Conservation (phyloP, 2,329 filamentous ascomycete genomes). For the Colletotrichum godetiae region DNA sequence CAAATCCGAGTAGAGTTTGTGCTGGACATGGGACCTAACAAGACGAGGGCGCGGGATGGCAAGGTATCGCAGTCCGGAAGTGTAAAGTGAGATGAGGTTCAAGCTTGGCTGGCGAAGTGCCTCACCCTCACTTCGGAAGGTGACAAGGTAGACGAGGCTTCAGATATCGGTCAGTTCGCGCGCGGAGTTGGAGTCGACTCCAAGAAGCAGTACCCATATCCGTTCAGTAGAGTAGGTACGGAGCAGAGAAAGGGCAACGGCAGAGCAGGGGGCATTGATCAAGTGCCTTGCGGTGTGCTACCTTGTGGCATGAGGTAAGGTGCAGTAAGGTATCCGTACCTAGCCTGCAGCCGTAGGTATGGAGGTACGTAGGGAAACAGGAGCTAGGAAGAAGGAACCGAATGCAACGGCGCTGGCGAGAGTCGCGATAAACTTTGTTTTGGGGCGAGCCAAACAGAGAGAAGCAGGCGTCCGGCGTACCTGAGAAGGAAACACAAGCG, state of each 20-base stretch:
- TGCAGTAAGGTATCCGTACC: neutral
- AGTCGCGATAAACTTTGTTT: conserved; percentile 34
- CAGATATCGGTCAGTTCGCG: neutral
- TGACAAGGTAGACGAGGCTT: neutral
- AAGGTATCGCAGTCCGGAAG: neutral
- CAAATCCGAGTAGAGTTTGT: conserved; percentile 10
- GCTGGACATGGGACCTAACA: neutral
- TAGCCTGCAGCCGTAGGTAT: neutral
- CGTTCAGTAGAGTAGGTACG: too few species aligned
- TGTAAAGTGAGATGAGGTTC: neutral
- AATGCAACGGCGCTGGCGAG: conserved; percentile 35
- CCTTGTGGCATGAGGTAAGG: neutral
- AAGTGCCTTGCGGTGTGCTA: too few species aligned
- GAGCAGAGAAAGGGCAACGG: neutral
- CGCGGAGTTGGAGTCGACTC: neutral
- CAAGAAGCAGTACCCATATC: neutral
- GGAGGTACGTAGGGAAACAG: neutral
- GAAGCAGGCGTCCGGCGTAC: conserved; percentile 15
- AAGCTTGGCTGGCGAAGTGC: neutral
- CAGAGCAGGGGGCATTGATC: neutral
- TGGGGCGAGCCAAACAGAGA: conserved; percentile 8
- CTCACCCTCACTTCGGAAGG: neutral
- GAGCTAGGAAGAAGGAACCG: conserved; percentile 27
- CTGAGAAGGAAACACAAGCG: conserved; percentile 29
- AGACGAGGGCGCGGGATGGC: conserved; percentile 2